These are phyloP conservation scores for Rhizopus microsporus DNA, from an alignment of 371 early-diverging fungal genomes.

Conservation along the genomic window DNA sequence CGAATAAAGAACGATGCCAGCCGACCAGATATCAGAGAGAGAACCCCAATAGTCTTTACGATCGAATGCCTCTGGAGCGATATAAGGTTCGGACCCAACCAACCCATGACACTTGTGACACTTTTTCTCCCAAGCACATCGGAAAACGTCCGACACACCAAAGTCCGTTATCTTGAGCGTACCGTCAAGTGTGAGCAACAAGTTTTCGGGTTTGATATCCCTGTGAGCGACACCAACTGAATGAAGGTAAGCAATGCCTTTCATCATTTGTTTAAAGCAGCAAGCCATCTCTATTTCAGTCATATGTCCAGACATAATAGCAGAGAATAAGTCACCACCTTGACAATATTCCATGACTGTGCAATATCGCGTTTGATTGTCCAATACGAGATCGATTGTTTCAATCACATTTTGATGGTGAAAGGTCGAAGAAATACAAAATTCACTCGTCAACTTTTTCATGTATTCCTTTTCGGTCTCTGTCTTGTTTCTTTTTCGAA, in stretches of 20 bases:
- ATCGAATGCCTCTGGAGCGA: slow-evolving; percentile 80
- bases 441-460: slow-evolving; percentile 88
- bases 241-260: slow-evolving; percentile 86
- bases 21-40: slow-evolving; percentile 78
- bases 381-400: slow-evolving; percentile 90
- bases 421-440: slow-evolving; percentile 87
- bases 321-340: slow-evolving; percentile 77
- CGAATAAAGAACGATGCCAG: slow-evolving; percentile 77
- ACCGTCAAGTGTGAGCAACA: slow-evolving; percentile 76
- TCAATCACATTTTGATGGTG: slow-evolving; percentile 87
- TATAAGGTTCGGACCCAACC: slow-evolving; percentile 86
- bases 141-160: slow-evolving; percentile 92
- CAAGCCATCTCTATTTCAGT: slow-evolving; percentile 67
- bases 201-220: slow-evolving; percentile 87
- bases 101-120: slow-evolving; percentile 71
- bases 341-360: slow-evolving; percentile 91
- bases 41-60: slow-evolving; percentile 73
- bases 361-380: slow-evolving; percentile 85
- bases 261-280: slow-evolving; percentile 88
- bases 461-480: slow-evolving; percentile 89
- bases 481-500: slow-evolving; percentile 81
- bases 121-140: slow-evolving; percentile 73
- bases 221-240: slow-evolving; percentile 93
- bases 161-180: slow-evolving; percentile 95
- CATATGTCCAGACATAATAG: slow-evolving; percentile 71